Evolutionary conservation across 164 flowering plant species (phyloP).

Genomic region (Macadamia tetraphylla): DNA sequence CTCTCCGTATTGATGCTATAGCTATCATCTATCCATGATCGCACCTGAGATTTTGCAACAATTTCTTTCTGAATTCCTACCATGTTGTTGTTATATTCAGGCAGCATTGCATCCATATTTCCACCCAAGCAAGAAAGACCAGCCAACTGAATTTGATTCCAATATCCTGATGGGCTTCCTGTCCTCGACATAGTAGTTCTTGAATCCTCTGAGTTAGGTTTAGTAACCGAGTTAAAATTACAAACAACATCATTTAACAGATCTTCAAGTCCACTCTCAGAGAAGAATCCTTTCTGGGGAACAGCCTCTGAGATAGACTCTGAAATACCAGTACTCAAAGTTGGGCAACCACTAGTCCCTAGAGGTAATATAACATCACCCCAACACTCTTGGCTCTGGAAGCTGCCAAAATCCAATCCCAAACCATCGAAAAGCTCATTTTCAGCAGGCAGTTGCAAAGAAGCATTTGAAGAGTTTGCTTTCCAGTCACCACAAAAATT

Average conservation of each 20-base stretch:
- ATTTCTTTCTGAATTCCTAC: slow-evolving; percentile 27
- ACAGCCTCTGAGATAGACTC: slow-evolving; percentile 33
- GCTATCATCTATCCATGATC: slow-evolving; percentile 57
- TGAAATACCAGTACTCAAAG: slow-evolving; percentile 20
- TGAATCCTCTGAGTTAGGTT: slow-evolving; percentile 38
- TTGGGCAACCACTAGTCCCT: background rate
- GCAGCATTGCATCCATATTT: slow-evolving; percentile 17
- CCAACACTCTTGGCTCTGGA: slow-evolving; percentile 25
- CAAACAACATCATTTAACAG: slow-evolving; percentile 32
- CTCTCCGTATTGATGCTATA: slow-evolving; percentile 39
- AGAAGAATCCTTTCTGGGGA: slow-evolving; percentile 46
- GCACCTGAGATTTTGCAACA: slow-evolving; percentile 37
- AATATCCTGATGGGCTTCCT: slow-evolving; percentile 24
- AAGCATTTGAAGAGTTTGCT: slow-evolving; percentile 15
- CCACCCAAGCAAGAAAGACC: slow-evolving; percentile 30
- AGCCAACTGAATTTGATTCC: slow-evolving; percentile 27
- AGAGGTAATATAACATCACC: slow-evolving; percentile 32
- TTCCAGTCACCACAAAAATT: slow-evolving; percentile 15
- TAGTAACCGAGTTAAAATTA: slow-evolving; percentile 19
- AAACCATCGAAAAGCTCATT: slow-evolving; percentile 32
- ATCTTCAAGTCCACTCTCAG: slow-evolving; percentile 57
- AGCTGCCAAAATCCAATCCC: slow-evolving; percentile 23
- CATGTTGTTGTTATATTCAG: slow-evolving; percentile 14
- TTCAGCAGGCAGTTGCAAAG: slow-evolving; percentile 16
- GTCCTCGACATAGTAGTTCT: slow-evolving; percentile 34